phyloP scores from a whole-genome alignment of 202 grass and related monocot genomes.

The Dendrocalamus latiflorus region DNA sequence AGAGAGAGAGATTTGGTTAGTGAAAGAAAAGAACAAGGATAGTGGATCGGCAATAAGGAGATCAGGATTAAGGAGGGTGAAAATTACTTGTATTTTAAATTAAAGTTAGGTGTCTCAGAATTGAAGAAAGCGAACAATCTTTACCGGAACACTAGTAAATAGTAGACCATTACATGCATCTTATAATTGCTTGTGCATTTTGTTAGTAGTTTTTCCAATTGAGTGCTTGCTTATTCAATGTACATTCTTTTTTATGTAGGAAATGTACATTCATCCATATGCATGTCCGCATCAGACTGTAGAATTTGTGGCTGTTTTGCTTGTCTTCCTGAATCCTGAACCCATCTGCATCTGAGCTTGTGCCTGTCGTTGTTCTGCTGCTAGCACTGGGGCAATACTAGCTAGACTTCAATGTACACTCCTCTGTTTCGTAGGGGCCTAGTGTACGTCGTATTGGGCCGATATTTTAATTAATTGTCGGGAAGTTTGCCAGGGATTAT shows the following conservation, averaged over 20 bases:
- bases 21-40: conserved; percentile 23
- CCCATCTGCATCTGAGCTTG: background rate
- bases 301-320: background rate
- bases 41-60: conserved; percentile 26
- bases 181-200: background rate
- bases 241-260: background rate
- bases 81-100: conserved; percentile 31
- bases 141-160: conserved; percentile 11
- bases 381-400: background rate
- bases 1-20: conserved; percentile 35
- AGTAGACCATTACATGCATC: background rate
- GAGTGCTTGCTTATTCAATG: background rate
- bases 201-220: background rate
- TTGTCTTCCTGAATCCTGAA: background rate
- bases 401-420: background rate
- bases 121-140: conserved; percentile 2
- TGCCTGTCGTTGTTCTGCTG: background rate
- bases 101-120: conserved; percentile 5
- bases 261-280: background rate
- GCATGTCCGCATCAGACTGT: background rate
- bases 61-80: background rate
- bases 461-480: background rate
- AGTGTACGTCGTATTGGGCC: background rate
- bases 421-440: background rate
- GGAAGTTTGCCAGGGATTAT: background rate